phyloP scores from a whole-genome alignment of 2,329 filamentous ascomycete genomes.

The Colletotrichum coccodes region DNA sequence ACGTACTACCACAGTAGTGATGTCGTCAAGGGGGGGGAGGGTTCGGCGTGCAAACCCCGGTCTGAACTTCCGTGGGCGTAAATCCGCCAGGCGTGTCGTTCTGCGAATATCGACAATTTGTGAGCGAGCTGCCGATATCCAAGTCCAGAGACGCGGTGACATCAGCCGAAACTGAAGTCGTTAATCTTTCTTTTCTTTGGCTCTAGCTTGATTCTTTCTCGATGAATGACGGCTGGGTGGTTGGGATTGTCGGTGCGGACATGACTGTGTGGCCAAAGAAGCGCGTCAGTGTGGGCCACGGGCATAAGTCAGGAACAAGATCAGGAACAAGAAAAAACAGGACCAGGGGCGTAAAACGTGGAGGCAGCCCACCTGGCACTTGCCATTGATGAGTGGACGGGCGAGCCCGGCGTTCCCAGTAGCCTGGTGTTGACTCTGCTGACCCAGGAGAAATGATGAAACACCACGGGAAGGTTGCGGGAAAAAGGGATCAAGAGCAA shows the following conservation, averaged over 20 bases:
- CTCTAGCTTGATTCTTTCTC: not conserved
- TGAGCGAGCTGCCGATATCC: not conserved
- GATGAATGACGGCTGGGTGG: not conserved
- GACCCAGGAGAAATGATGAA: slow-evolving; percentile 28
- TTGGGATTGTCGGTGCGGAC: slow-evolving; percentile 3
- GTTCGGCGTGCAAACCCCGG: not conserved
- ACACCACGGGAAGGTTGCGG: slow-evolving; percentile 21
- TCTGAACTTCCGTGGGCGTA: not conserved
- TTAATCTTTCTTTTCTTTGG: not conserved
- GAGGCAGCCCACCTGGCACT: slow-evolving; percentile 20
- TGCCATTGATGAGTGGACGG: slow-evolving; percentile 4
- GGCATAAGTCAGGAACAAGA: slow-evolving; percentile 11
- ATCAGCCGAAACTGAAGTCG: slow-evolving; percentile 15
- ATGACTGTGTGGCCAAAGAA: slow-evolving; percentile 7
- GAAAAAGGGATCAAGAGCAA: not conserved
- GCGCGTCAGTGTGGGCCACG: slow-evolving; percentile 23
- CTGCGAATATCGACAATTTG: not conserved
- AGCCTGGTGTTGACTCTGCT: slow-evolving; percentile 18
- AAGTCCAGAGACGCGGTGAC: not conserved
- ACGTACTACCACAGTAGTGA: slow-evolving; percentile 4
- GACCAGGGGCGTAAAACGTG: slow-evolving; percentile 18
- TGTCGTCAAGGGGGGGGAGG: not conserved
- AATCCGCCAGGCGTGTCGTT: slow-evolving; percentile 17
- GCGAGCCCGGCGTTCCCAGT: slow-evolving; percentile 20
- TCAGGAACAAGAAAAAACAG: slow-evolving; percentile 4